These are phyloP conservation scores for Macrophomina pseudophaseolina DNA, from an alignment of 2,329 filamentous ascomycete genomes.

Conservation along the genomic window DNA sequence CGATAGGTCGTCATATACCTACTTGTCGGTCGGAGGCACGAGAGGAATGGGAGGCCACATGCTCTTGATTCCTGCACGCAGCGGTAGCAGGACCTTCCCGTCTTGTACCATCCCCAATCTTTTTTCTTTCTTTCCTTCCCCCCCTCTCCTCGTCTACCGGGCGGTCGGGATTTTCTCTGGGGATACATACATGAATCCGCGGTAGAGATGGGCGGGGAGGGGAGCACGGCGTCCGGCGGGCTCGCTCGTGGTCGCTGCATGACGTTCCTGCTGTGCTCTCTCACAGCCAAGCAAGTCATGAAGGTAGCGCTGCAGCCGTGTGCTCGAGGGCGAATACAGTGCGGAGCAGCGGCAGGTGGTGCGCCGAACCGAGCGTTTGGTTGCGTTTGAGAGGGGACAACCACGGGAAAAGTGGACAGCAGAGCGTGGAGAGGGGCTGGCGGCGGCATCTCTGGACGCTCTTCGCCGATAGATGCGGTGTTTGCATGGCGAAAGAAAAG, in stretches of 20 bases:
- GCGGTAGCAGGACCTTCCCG: background rate
- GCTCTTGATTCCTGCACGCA: background rate
- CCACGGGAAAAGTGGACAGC: background rate
- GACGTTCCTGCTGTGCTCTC: background rate
- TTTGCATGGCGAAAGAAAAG: background rate
- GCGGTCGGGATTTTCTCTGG: background rate
- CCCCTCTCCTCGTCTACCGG: background rate
- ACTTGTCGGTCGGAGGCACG: background rate
- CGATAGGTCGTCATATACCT: background rate
- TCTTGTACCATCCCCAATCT: background rate
- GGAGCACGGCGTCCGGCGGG: background rate
- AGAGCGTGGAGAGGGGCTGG: background rate
- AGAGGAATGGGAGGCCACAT: background rate
- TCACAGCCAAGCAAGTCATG: slow-evolving; percentile 8
- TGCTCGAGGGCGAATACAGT: slow-evolving; percentile 6
- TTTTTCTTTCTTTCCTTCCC: background rate
- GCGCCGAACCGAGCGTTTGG: background rate
- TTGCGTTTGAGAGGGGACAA: slow-evolving; percentile 1
- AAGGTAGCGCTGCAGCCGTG: slow-evolving; percentile 9
- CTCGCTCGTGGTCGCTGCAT: slow-evolving; percentile 15
- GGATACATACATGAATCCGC: background rate
- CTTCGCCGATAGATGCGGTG: slow-evolving; percentile 6
- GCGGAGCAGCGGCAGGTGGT: background rate
- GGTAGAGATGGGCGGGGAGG: background rate
- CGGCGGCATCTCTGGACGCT: background rate